Base-by-base conservation (phyloP, 75 land plant species). In the Pinus tabuliformis region DNA sequence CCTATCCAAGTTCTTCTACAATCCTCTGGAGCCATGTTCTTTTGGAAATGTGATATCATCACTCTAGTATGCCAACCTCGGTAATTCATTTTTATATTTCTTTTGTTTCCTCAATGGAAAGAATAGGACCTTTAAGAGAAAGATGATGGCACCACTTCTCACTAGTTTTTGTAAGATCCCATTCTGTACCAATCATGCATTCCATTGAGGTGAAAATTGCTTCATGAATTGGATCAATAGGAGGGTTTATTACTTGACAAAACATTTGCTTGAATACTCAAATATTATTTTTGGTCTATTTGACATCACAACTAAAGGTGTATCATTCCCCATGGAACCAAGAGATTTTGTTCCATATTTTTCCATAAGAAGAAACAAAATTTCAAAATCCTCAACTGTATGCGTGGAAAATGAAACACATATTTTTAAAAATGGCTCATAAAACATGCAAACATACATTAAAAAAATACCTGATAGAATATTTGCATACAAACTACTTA, bases 181-280 rank as follows among this genome's bases (percentile, higher is more conserved):
- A 98, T 82, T 97, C 99, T 24, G 98, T 98, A 56, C 99, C 99
- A 73, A 97, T 89, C 99, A 97, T 97, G 80, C 99, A 97, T 80
- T 93, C 91, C 83, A 92, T 97, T 70, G 99, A 97, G 6, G 99
- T 97, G 37, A 97, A 98, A 57, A 97, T 89, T 60, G 94, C 92
- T 76, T 97, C 99, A 14, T 98, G 86, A 30, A 97, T 97, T 8
- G 98, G 98, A 81, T 97, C 99, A 72, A 97, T 97, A 17, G 99
- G 99, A 14, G 99, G 99, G 62, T 97, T 97, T 26, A 98, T 97
- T 16, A 94, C 99, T 71, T 97, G 99, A 63, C 96, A 98, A 89
- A 97, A 95, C 99, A 97, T 97, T 78, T 97, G 98, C 77, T 97
- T 97, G 78, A 97, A 97, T 97, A 97, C 72, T 95, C 95, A 80